Base-by-base conservation (phyloP, 257 asterid species). In the Nicotiana otophora region DNA sequence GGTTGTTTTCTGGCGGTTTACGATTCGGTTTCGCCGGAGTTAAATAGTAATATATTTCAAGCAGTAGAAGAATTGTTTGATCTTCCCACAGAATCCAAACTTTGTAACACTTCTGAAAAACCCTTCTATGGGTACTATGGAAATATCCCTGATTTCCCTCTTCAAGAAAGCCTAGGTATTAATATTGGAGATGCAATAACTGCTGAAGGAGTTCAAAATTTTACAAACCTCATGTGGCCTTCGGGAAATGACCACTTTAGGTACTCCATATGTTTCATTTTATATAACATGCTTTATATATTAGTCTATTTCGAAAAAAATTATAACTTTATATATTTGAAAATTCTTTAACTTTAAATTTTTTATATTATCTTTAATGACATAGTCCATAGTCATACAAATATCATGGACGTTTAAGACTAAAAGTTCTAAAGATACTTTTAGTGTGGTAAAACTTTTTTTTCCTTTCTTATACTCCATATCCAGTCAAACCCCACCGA, bases 71-170 rank as follows among this genome's bases (percentile, higher is more conserved):
- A 90, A 46, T 51, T 90, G 31, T 89, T 89, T 2, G 85, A 83
- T 74, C 91, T 89, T 17, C 93, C 93, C 0, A 85, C 79, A 1
- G 81, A 83, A n/a, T 69, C 86, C 0, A 90, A 90, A 85, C 31
- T 65, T 4, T 81, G 2, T 10, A 90, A 90, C 86, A 53, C 74
- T 65, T 89, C 91, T 2, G 70, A 81, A 78, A 90, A 88, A 11
- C 91, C 91, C 0, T 81, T 86, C 0, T 89, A 90, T 57, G 93
- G 91, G 10, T 88, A 90, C 14, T 89, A 88, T 30, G 91, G 91
- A 0, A 90, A 89, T 66, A 66, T 65, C 74, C 86, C 91, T 2
- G 1, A 80, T 8, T 76, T 89, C 5, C 93, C 93, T 17, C 61
- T 90, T 36, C 89, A 85, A 33, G 92, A 90, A 85, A 86, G 92